Percentiles rank a stretch among this genome's conserved stretches.
Conservation (phyloP, 2,329 filamentous ascomycete species). For the Xylariaceae sp. region DNA sequence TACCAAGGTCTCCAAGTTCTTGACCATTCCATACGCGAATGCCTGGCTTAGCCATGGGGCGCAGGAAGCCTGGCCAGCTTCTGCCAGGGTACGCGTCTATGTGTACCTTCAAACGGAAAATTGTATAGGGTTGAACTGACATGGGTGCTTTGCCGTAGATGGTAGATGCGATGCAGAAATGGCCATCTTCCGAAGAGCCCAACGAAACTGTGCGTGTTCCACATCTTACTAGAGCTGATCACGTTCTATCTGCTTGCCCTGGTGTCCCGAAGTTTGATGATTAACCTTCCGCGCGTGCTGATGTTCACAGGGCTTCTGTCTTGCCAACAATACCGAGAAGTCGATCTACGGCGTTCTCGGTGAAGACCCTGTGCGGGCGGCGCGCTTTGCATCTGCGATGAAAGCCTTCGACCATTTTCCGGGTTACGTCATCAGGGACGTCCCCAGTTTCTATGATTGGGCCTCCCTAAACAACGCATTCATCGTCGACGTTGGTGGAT, state of each 20-base stretch:
- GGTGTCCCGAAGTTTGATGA: neutral
- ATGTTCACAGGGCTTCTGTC: too few species aligned
- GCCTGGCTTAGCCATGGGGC: slow-evolving; percentile 39
- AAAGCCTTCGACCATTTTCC: slow-evolving; percentile 25
- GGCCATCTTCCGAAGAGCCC: slow-evolving; percentile 41
- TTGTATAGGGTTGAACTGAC: too few species aligned
- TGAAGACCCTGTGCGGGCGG: too few species aligned
- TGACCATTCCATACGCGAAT: slow-evolving; percentile 34
- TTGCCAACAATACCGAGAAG: too few species aligned
- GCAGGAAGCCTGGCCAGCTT: slow-evolving; percentile 37
- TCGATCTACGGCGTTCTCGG: too few species aligned
- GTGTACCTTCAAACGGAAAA: too few species aligned
- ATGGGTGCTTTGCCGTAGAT: slow-evolving; percentile 20
- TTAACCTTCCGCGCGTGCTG: neutral
- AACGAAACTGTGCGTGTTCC: slow-evolving; percentile 35
- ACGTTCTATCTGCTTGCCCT: too few species aligned
- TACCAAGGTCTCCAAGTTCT: slow-evolving; percentile 38
- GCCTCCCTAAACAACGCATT: neutral
- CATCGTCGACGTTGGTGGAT: slow-evolving; percentile 29
- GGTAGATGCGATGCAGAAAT: slow-evolving; percentile 40
- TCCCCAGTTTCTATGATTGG: slow-evolving; percentile 1
- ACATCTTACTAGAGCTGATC: too few species aligned
- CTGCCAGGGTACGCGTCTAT: slow-evolving; percentile 27
- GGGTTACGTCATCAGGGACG: too few species aligned
- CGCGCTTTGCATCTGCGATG: too few species aligned